Evolutionary conservation across 2,329 filamentous ascomycete genomes (phyloP), one percentile per base, ranked within the genome.

Genomic region (Cladosporium velox): DNA sequence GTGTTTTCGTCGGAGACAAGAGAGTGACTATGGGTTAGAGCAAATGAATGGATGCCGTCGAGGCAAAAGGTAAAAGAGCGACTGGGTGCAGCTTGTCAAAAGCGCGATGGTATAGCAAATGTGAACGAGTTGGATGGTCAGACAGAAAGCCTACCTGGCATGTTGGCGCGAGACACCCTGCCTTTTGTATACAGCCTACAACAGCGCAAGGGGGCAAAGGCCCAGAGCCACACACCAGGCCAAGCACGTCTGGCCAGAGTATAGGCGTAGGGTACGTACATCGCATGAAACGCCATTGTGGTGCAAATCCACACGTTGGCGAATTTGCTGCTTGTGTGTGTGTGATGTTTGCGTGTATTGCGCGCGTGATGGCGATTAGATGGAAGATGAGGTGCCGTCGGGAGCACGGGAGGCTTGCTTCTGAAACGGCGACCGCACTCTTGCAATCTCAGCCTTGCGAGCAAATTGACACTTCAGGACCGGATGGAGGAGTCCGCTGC

Each of bases 21-120:
- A 28, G 34, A 32, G 26, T 34, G 60, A 21, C n/a, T 57, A 11
- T 3, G 26, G 18, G 51, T 38, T 32, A 30, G 51, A 64, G 55
- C 18, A 52, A 64, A 52, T 57, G 61, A 57, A 18, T 64, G 51
- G 35, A 64, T 64, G 61, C 61, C 61, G 61, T 64, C 61, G 51
- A 64, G 61, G 61, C 61, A 57, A 24, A 11, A 35, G 49, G 12
- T 8, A 41, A 64, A 64, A 24, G 61, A 64, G 38, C 24, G 61
- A 64, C 61, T 64, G 26, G 61, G 49, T 57, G 61, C 61, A 64
- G 61, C 61, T 64, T 64, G 18, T 64, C 61, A 64, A 57, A 64
- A 64, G 61, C 61, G 61, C 61, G 34, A 30, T 32, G 51, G 15
- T 64, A 24, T 15, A 64, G 51, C 51, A 10, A 26, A 28, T 14